Base-by-base conservation (phyloP, 192 early-diverging fungal genomes). In the Radiomyces spectabilis region DNA sequence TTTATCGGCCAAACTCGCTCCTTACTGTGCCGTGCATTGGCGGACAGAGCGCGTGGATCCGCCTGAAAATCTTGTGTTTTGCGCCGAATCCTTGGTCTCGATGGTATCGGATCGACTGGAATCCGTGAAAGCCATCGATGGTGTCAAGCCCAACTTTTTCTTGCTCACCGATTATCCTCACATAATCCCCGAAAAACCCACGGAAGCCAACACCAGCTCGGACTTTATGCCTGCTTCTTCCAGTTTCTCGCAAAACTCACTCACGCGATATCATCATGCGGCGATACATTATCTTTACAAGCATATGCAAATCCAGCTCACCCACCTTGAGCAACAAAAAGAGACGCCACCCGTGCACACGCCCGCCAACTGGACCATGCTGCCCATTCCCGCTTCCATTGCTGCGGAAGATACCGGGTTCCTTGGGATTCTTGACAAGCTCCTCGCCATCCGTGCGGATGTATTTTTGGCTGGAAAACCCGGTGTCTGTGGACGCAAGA, bases 11-110 rank as follows among this genome's bases (percentile, higher is more conserved):
- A 19, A 24, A 18, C 30, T 66, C 18, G 13, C 31, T 0, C 58
- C 58, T 16, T 71, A 61, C 41, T 39, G 60, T 1, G 68, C 58
- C 16, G 59, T 71, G 12, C 68, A 71, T 51, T 71, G 68, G 68
- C 40, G 68, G 27, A 65, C 54, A 24, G 68, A 71, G 37, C 31
- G 47, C 4, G 41, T 52, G 3, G 9, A 37, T 12, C 31, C 48
- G 2, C 19, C 57, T 2, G 9, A 26, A 2, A 53, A 57, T 5
- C 27, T 71, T 6, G 49, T 61, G 2, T 32, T 34, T 9, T 71
- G 68, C 30, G 55, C 69, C 3, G 9, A 53, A 18, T 35, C 31
- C 0, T 51, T 71, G 3, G 59, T 62, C 2, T n/a, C n/a, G n/a
- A n/a, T n/a, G n/a, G n/a, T n/a, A n/a, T n/a, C n/a, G n/a, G n/a